Evolutionary conservation across 108 stramenopile genomes (phyloP).

Genomic region (Ochromonas danica): DNA sequence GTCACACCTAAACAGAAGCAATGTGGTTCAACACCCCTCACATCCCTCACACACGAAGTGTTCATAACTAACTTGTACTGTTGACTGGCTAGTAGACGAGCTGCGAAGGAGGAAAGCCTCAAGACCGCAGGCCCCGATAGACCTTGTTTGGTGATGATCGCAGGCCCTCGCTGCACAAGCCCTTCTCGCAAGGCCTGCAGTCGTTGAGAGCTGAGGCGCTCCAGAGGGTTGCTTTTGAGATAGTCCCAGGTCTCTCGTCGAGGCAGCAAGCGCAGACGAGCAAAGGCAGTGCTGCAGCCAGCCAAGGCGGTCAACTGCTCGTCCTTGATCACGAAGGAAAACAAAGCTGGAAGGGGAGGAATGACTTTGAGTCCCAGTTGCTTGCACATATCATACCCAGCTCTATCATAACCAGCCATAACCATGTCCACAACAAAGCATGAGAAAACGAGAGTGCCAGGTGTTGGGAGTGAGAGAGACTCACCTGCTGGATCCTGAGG

Average conservation of each 20-base stretch:
- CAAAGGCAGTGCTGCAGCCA: too few species aligned
- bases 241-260: too few species aligned
- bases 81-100: background rate
- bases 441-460: too few species aligned
- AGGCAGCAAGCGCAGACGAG: too few species aligned
- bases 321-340: background rate
- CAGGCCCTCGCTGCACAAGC: background rate
- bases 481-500: constrained; percentile 23
- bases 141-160: constrained; percentile 32
- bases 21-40: too few species aligned
- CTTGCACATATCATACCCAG: background rate
- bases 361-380: background rate
- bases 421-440: too few species aligned
- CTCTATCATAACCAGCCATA: background rate
- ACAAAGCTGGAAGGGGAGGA: background rate
- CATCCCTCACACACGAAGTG: too few species aligned
- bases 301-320: background rate
- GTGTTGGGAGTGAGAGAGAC: background rate
- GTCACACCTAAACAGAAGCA: background rate
- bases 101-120: constrained; percentile 24
- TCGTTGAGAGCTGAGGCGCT: background rate
- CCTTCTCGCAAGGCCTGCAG: background rate
- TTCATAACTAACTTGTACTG: background rate
- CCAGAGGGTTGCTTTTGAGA: too few species aligned
- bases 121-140: constrained; percentile 33